A percentile compares a stretch with the other conserved stretches of the same genome.
Conservation (phyloP, 768 basidiomycete genomes). For the Boletus rubroflammeus region DNA sequence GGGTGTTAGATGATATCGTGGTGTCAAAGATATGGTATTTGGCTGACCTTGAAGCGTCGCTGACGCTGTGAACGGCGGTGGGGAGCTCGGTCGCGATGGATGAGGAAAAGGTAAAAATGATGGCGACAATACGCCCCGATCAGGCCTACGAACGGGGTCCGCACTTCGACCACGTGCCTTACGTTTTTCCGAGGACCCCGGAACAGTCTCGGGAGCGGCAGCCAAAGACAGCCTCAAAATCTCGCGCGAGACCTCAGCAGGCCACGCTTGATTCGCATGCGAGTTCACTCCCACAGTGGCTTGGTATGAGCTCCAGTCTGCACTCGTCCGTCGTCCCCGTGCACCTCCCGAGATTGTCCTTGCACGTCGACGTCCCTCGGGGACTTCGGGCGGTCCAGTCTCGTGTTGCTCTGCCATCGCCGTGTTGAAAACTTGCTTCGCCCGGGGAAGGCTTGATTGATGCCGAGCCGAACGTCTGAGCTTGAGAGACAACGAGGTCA, state of each 20-base stretch:
- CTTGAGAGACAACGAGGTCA: constrained; percentile 23
- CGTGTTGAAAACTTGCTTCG: constrained; percentile 17
- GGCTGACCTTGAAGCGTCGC: constrained; percentile 26
- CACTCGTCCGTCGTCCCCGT: constrained; percentile 46
- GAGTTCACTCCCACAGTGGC: constrained; percentile 36
- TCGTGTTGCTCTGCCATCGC: constrained; percentile 6
- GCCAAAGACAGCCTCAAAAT: constrained; percentile 48
- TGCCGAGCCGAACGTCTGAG: constrained; percentile 28
- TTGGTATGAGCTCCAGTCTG: constrained; percentile 53
- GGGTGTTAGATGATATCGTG: not conserved
- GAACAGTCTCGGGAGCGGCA: constrained; percentile 2
- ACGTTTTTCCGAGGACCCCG: constrained; percentile 26
- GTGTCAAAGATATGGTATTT: not conserved
- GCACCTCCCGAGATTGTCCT: constrained; percentile 35
- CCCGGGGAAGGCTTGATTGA: constrained; percentile 27
- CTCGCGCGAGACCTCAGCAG: constrained; percentile 54
- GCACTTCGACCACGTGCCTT: constrained; percentile 11
- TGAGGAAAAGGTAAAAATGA: constrained; percentile 33
- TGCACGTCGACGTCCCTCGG: constrained; percentile 17
- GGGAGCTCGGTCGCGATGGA: constrained; percentile 22
- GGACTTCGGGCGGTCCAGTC: not conserved
- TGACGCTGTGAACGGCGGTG: constrained; percentile 19
- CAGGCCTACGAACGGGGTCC: constrained; percentile 16
- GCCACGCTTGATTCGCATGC: constrained; percentile 44
- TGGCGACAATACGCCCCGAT: constrained; percentile 16